Evolutionary conservation across 257 asterid genomes (phyloP).

Genomic region (Solanum lycopersicoides): DNA sequence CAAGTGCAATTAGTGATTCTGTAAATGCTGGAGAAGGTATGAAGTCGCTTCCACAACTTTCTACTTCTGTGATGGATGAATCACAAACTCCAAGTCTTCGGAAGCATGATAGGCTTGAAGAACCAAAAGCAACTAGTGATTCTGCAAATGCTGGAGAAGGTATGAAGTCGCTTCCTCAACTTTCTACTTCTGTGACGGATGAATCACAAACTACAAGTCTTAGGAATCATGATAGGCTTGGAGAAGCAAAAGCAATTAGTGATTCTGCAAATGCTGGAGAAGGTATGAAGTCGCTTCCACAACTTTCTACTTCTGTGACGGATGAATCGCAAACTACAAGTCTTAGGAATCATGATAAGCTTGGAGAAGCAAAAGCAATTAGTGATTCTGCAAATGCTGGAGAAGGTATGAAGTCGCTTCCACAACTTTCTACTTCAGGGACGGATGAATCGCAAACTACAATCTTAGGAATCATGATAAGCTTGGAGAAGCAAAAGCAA

Average conservation of each 20-base stretch:
- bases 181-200: constrained; percentile 10
- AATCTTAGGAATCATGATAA: background rate
- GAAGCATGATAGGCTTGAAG: background rate
- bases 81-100: background rate
- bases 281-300: constrained; percentile 3
- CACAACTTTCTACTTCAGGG: constrained; percentile 5
- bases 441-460: background rate
- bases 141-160: constrained; percentile 22
- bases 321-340: background rate
- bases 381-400: constrained; percentile 1
- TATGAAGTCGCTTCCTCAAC: background rate
- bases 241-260: constrained; percentile 3
- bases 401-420: constrained; percentile 13
- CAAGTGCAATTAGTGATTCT: constrained; percentile 7
- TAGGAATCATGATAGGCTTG: background rate
- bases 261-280: constrained; percentile 22
- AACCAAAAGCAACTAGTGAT: constrained; percentile 9
- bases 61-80: constrained; percentile 8
- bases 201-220: background rate
- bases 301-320: constrained; percentile 7
- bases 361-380: too few relatives aligned
- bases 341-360: background rate
- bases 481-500: too few relatives aligned
- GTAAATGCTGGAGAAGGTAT: constrained; percentile 14
- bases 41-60: constrained; percentile 1